phyloP scores from a whole-genome alignment of 306 rosid genomes.

The Medicago lupulina region DNA sequence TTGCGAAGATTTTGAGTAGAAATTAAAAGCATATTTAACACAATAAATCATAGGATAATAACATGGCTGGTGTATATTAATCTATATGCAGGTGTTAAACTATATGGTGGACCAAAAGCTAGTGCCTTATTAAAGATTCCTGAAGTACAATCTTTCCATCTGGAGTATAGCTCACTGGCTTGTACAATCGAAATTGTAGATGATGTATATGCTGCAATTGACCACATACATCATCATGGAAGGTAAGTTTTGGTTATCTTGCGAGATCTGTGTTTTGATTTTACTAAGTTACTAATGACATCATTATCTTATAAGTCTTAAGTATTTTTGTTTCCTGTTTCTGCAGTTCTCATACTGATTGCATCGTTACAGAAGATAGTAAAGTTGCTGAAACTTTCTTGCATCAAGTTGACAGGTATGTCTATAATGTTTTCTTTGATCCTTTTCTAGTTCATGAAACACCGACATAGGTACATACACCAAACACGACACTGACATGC shows the following conservation, averaged over 20 bases:
- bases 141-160: constrained; percentile 64
- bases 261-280: constrained; percentile 5
- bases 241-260: constrained; percentile 54
- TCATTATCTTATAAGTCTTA: background rate
- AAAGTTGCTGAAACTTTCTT: constrained; percentile 76
- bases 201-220: constrained; percentile 75
- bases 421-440: background rate
- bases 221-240: constrained; percentile 80
- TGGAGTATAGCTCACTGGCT: constrained; percentile 72
- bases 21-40: no score
- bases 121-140: constrained; percentile 58
- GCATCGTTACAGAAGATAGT: constrained; percentile 73
- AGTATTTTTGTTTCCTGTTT: constrained; percentile 6
- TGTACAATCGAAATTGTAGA: constrained; percentile 89
- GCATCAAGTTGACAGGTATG: constrained; percentile 77
- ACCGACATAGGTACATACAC: background rate
- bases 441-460: background rate
- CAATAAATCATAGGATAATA: background rate
- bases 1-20: background rate
- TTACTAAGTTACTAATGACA: background rate
- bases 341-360: constrained; percentile 84
- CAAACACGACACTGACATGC: background rate
- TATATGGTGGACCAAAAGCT: constrained; percentile 83
- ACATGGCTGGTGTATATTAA: constrained; percentile 6
- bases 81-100: constrained; percentile 66